Conservation (phyloP, 805 yeast species). For the Hermanozyma aechmeae region DNA sequence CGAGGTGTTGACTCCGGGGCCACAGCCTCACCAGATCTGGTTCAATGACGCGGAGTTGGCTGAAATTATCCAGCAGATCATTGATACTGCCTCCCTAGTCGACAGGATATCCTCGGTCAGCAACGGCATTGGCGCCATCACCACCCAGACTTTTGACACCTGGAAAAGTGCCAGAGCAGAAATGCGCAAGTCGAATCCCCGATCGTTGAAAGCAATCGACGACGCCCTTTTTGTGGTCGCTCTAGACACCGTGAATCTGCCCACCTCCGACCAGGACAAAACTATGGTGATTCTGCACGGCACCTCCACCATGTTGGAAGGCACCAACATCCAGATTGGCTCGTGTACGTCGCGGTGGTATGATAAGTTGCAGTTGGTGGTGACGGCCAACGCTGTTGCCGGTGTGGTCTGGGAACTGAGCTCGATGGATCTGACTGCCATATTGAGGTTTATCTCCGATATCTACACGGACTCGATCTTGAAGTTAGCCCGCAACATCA, state of each 20-base stretch:
- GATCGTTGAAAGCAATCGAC: slow-evolving; percentile 31
- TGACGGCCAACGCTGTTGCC: slow-evolving; percentile 47
- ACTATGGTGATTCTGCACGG: slow-evolving; percentile 46
- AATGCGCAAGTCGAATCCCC: slow-evolving; percentile 28
- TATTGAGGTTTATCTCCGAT: slow-evolving; percentile 46
- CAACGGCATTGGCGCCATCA: slow-evolving; percentile 43
- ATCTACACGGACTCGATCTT: slow-evolving; percentile 50
- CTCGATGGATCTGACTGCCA: slow-evolving; percentile 51
- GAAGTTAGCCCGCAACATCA: slow-evolving; percentile 48
- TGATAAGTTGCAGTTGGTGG: slow-evolving; percentile 46
- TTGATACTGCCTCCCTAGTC: slow-evolving; percentile 24
- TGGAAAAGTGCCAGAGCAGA: slow-evolving; percentile 41
- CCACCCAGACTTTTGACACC: slow-evolving; percentile 41
- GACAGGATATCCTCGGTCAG: slow-evolving; percentile 31
- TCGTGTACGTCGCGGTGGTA: slow-evolving; percentile 53
- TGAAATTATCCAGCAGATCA: slow-evolving; percentile 31
- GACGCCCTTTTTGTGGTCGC: slow-evolving; percentile 43
- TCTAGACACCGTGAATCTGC: slow-evolving; percentile 37
- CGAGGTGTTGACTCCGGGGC: slow-evolving; percentile 33
- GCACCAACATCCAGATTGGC: slow-evolving; percentile 43
- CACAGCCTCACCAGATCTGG: slow-evolving; percentile 32
- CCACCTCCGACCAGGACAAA: slow-evolving; percentile 38
- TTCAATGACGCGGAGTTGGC: slow-evolving; percentile 45
- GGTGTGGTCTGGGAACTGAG: slow-evolving; percentile 54
- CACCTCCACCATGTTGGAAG: slow-evolving; percentile 30